A percentile compares a stretch with the other conserved stretches of the same genome.
Conservation (phyloP, 257 asterid genomes). For the Sherardia arvensis region DNA sequence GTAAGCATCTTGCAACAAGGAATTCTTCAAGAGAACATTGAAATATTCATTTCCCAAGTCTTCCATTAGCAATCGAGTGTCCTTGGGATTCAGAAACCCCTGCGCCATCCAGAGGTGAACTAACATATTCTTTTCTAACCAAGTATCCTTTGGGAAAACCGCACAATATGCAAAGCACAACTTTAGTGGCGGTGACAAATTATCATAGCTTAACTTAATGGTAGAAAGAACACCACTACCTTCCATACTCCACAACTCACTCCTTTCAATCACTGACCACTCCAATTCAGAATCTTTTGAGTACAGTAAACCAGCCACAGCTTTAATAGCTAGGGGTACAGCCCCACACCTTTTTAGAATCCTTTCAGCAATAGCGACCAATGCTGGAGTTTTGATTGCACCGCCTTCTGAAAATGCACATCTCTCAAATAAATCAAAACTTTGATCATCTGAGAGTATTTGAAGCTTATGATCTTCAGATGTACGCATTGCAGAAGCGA, state of each 20-base stretch:
- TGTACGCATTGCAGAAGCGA: conserved; percentile 3
- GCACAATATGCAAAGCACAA: conserved; percentile 21
- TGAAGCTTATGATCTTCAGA: not conserved
- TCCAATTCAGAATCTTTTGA: conserved; percentile 10
- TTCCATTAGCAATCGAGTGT: conserved; percentile 13
- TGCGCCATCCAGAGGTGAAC: conserved; percentile 30
- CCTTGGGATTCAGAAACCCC: not conserved
- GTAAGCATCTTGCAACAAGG: conserved; percentile 15
- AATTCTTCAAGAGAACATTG: conserved; percentile 10
- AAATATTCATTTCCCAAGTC: conserved; percentile 12
- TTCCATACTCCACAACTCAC: not conserved
- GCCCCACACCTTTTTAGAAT: conserved; percentile 25
- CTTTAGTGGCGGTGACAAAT: conserved; percentile 16
- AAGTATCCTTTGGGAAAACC: conserved; percentile 14
- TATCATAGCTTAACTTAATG: conserved; percentile 16
- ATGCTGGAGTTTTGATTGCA: not conserved
- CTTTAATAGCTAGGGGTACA: conserved; percentile 26
- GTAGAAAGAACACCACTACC: conserved; percentile 2
- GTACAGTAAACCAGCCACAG: conserved; percentile 16
- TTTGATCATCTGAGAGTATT: conserved; percentile 11
- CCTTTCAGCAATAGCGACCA: conserved; percentile 8
- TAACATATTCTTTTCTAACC: conserved; percentile 13
- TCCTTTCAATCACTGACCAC: conserved; percentile 14
- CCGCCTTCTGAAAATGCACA: conserved; percentile 14
- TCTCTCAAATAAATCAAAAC: conserved; percentile 21